These are phyloP conservation scores for Cryptosporidium ubiquitum DNA, from an alignment of 169 alveolate genomes.

Conservation along the genomic window DNA sequence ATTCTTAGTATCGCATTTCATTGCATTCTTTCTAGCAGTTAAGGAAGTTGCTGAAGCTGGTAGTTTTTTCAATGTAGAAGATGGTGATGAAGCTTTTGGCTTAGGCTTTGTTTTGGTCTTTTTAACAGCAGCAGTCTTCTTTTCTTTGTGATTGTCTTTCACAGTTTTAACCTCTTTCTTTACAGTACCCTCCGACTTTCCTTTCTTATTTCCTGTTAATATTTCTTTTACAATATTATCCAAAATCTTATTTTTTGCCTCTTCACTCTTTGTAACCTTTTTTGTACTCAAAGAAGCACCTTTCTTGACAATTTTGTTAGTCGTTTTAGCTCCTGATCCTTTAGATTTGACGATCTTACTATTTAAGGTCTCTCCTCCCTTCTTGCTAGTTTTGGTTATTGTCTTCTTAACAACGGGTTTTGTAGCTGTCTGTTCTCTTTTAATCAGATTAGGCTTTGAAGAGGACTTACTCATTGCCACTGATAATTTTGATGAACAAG, in stretches of 20 bases:
- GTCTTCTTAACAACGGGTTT: slow-evolving; percentile 18
- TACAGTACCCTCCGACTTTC: not conserved
- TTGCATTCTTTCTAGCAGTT: slow-evolving; percentile 32
- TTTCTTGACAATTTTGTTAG: not conserved
- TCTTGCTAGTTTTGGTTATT: slow-evolving; percentile 21
- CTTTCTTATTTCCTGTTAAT: not conserved
- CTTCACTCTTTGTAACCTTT: slow-evolving; percentile 23
- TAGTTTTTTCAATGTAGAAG: slow-evolving; percentile 7
- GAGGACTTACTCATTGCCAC: not conserved
- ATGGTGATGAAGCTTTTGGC: not conserved
- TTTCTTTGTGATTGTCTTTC: not conserved
- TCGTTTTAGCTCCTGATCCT: not conserved
- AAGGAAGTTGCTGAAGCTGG: slow-evolving; percentile 61
- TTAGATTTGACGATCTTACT: slow-evolving; percentile 37
- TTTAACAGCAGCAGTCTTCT: not conserved
- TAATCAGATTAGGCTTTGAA: not conserved
- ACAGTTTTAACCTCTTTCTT: not conserved
- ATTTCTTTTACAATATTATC: slow-evolving; percentile 10
- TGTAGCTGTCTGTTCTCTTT: not conserved
- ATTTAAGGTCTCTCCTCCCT: not conserved
- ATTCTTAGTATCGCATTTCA: not conserved
- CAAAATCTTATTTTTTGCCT: slow-evolving; percentile 14
- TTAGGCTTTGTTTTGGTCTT: not conserved
- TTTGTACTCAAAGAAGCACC: slow-evolving; percentile 2
- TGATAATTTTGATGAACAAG: not conserved